Base-by-base conservation (phyloP, 2,329 filamentous ascomycete species). In the Aspergillus bombycis region DNA sequence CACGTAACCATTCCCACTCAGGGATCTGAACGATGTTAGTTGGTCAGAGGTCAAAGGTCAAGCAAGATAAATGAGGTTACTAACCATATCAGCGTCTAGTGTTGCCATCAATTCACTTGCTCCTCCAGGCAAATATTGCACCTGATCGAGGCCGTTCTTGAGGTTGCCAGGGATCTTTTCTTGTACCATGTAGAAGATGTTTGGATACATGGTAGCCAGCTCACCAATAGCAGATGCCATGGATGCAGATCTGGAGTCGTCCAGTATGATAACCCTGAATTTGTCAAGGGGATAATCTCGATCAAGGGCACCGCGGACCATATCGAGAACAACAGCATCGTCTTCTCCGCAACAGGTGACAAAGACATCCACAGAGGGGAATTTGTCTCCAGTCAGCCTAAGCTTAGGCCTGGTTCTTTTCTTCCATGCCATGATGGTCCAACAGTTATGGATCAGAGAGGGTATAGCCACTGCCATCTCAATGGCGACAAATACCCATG, bases 31-130 rank as follows among this genome's bases (percentile, higher is more conserved):
- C 9, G 23, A 28, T 16, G 45, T 46, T 14, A 46, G 43, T 36
- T 16, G 34, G 14, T 36, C 14, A 16, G 14, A 16, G 7, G 14
- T 8, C 14, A 36, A 36, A 36, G 14, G 14, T 14, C 5, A 36
- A 36, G 32, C 34, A 36, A 16, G 34, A 16, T 46, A n/a, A 46
- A 9, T 9, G 43, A 23, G 43, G 21, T 4, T 16, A 48, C 45
- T 28, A n/a, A 48, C 45, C 88, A 90, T 90, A 71, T 90, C 88
- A 23, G 87, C 88, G 71, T 90, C 88, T 38, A 90, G 77, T 45
- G 85, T 85, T n/a, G 86, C 87, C 71, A 89, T 85, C 72, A 81
- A 89, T 68, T 85, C 80, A 46, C 81, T 80, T n/a, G 84, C 79
- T 28, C 86, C 86, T 21, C 84, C 85, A 1, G 84, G 83, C 36